Evolutionary conservation across 345 rosid species (phyloP).

Genomic region (Cardiospermum halicacabum): DNA sequence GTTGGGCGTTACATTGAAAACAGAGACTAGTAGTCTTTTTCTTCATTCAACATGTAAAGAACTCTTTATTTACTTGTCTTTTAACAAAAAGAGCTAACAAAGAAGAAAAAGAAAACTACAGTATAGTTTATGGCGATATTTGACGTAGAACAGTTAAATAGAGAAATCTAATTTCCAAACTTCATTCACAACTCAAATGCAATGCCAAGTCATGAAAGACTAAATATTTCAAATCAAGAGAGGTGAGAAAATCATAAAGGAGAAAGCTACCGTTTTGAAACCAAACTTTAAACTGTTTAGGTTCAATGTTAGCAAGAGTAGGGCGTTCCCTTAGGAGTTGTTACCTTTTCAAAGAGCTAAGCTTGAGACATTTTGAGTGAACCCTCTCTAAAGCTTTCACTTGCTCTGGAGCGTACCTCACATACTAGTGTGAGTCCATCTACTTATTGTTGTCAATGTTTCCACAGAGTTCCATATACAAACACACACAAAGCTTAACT

Average conservation of each 20-base stretch:
- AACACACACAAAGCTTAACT: too few relatives aligned
- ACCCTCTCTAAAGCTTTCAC: conserved; percentile 79
- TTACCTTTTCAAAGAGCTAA: conserved; percentile 63
- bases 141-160: too few relatives aligned
- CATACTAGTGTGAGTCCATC: conserved; percentile 65
- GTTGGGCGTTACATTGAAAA: too few relatives aligned
- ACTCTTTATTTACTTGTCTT: too few relatives aligned
- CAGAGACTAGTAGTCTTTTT: conserved; percentile 12
- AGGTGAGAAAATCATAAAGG: too few relatives aligned
- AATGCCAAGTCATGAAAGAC: too few relatives aligned
- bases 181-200: too few relatives aligned
- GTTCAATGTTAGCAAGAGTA: conserved; percentile 58
- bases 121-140: neutral
- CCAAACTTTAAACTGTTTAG: conserved; percentile 73
- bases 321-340: conserved; percentile 74
- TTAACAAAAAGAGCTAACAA: neutral
- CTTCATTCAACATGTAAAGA: conserved; percentile 2
- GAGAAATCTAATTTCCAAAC: too few relatives aligned
- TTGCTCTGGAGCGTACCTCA: conserved; percentile 72
- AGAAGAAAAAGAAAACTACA: neutral
- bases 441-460: conserved; percentile 27
- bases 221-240: too few relatives aligned
- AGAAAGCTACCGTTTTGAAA: conserved; percentile 62
- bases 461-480: conserved; percentile 40
- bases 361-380: conserved; percentile 71